Conservation (phyloP, 352 stramenopile genomes). For the Globisporangium polare region DNA sequence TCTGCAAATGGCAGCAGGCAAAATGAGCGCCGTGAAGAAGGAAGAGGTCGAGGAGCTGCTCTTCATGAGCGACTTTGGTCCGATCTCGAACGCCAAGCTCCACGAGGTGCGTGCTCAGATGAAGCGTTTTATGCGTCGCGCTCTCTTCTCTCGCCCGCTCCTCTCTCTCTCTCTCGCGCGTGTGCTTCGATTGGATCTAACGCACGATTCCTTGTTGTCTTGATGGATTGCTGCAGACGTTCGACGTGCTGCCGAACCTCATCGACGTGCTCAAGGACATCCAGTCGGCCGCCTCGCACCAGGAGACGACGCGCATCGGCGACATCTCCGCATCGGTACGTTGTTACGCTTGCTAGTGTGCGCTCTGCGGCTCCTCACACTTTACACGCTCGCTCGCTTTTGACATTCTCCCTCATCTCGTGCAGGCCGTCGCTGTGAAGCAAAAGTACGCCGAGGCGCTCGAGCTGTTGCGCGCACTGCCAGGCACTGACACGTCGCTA, state of each 20-base stretch:
- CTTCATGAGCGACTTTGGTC: slow-evolving; percentile 32
- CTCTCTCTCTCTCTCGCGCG: no score
- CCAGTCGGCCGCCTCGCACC: slow-evolving; percentile 58
- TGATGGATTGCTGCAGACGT: no score
- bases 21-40: slow-evolving; percentile 29
- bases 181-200: no score
- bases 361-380: no score
- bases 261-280: slow-evolving; percentile 87
- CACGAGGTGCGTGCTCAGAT: slow-evolving; percentile 56
- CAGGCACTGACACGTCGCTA: slow-evolving; percentile 72
- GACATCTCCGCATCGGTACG: slow-evolving; percentile 77
- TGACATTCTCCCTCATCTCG: no score
- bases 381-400: no score
- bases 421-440: slow-evolving; percentile 68
- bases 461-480: slow-evolving; percentile 60
- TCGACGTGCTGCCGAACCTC: slow-evolving; percentile 75
- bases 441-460: slow-evolving; percentile 71
- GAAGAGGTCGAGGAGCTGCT: slow-evolving; percentile 28
- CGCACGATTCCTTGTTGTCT: no score
- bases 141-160: no score
- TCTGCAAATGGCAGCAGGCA: background rate
- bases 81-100: slow-evolving; percentile 64
- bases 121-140: no score
- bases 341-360: background rate
- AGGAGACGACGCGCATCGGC: slow-evolving; percentile 75